Evolutionary conservation across 352 stramenopile species (phyloP).

Genomic region (Phytophthora foliorum): DNA sequence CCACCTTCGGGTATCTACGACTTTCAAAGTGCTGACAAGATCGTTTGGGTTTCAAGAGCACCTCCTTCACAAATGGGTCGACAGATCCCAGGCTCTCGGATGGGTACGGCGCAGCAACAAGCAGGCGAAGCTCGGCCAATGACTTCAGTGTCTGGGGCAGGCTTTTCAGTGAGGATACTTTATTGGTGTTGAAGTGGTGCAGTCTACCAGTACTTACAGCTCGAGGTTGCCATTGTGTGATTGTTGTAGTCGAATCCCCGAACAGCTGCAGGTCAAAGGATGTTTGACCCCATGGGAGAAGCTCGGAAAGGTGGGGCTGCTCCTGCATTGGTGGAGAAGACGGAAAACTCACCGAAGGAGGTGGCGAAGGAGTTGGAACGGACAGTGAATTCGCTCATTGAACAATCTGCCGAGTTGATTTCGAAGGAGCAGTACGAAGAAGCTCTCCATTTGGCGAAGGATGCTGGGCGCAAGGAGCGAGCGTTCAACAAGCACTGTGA

Average conservation of each 20-base stretch:
- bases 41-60: conserved; percentile 38
- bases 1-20: background rate
- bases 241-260: conserved; percentile 76
- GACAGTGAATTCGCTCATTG: conserved; percentile 93
- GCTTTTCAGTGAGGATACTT: conserved; percentile 76
- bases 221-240: conserved; percentile 1
- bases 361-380: conserved; percentile 93
- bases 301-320: conserved; percentile 79
- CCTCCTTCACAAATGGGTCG: conserved; percentile 85
- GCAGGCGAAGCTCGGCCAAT: conserved; percentile 88
- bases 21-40: conserved; percentile 4
- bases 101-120: conserved; percentile 70
- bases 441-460: conserved; percentile 90
- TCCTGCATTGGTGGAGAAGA: conserved; percentile 90
- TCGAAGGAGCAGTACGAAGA: conserved; percentile 80
- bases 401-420: conserved; percentile 89
- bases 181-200: background rate
- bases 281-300: conserved; percentile 94
- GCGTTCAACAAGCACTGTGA: conserved; percentile 94
- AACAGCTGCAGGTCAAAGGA: conserved; percentile 69
- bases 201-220: background rate
- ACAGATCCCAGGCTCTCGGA: conserved; percentile 61
- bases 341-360: conserved; percentile 94
- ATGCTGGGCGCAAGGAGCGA: conserved; percentile 91
- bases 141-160: conserved; percentile 94